Base-by-base conservation (phyloP, 768 basidiomycete species). In the Boletus sp. region DNA sequence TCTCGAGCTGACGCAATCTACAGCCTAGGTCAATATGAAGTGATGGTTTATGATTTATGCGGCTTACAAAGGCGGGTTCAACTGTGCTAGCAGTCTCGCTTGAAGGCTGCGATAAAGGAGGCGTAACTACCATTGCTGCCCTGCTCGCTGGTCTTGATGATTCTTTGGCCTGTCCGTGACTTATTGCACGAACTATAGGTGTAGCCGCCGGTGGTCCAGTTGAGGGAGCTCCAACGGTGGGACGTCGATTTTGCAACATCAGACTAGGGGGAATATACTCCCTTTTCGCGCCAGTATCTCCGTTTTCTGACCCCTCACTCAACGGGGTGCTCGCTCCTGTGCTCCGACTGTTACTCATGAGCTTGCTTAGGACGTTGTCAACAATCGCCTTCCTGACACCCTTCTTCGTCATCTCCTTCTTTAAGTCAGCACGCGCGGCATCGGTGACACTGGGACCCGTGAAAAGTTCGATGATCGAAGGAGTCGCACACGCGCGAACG, bases 381-480 rank as follows among this genome's bases (percentile, higher is more conserved):
- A 87, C 83, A 43, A 95, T 94, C 5, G 84, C 82, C 73, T 95
- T 96, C 33, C 93, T 82, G 40, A 97, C 90, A 39, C 82, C 81
- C 69, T 90, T 91, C 75, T 88, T 92, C 2, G 79, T 70, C 79
- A 98, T 79, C 67, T 93, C 88, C 66, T 93, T 94, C 79, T 97
- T 98, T 50, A 98, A 77, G 69, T 98, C 96, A 5, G 93, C 83
- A 48, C 91, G 85, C 4, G 97, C 97, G 8, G 84, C 85, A 65
- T 95, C 88, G 3, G 87, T 84, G 14, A 93, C 91, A 5, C 81
- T 83, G 0, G 87, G 81, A 15, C 90, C 90, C 1, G 91, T 85
- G 66, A 98, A 96, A 51, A 99, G 77, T 59, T 87, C 84, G 15
- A 97, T 80, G 54, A 93, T 81, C 1, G 91, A 85, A 61, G 83